These are phyloP conservation scores for Vitis cinerea DNA, from an alignment of 164 flowering plant genomes.

Conservation along the genomic window DNA sequence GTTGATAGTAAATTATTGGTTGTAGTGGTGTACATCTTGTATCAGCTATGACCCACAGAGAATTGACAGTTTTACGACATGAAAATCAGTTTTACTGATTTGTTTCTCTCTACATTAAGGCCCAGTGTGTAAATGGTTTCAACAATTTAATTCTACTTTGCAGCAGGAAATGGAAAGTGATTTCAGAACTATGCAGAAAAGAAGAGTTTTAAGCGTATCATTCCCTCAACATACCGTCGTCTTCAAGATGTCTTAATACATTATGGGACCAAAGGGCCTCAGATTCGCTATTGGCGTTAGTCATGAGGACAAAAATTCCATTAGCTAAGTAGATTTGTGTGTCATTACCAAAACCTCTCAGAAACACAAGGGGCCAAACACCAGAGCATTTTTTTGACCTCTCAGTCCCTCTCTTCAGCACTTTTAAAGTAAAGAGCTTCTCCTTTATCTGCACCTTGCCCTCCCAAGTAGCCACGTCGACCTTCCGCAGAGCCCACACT, in stretches of 20 bases:
- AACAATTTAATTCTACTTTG: too few species aligned
- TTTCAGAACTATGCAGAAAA: background rate
- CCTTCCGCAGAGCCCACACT: conserved; percentile 7
- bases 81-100: background rate
- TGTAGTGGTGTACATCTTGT: background rate
- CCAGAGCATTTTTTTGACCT: background rate
- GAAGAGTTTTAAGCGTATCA: background rate
- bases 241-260: background rate
- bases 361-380: background rate
- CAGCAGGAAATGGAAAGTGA: background rate
- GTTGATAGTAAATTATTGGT: background rate
- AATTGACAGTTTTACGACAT: background rate
- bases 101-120: too few species aligned
- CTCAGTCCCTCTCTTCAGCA: conserved; percentile 1
- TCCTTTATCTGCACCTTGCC: background rate
- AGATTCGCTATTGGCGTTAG: background rate
- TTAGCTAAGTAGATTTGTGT: background rate
- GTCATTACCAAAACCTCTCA: background rate
- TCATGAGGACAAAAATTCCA: background rate
- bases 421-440: conserved; percentile 1
- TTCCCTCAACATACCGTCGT: background rate
- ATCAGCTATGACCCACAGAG: background rate
- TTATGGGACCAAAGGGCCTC: background rate
- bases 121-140: too few species aligned
- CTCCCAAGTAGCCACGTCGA: background rate